A percentile compares a stretch with the other conserved stretches of the same genome.
Evolutionary conservation across 495 filamentous ascomycete genomes (phyloP).

Genomic region (Achaetomiella virescens): DNA sequence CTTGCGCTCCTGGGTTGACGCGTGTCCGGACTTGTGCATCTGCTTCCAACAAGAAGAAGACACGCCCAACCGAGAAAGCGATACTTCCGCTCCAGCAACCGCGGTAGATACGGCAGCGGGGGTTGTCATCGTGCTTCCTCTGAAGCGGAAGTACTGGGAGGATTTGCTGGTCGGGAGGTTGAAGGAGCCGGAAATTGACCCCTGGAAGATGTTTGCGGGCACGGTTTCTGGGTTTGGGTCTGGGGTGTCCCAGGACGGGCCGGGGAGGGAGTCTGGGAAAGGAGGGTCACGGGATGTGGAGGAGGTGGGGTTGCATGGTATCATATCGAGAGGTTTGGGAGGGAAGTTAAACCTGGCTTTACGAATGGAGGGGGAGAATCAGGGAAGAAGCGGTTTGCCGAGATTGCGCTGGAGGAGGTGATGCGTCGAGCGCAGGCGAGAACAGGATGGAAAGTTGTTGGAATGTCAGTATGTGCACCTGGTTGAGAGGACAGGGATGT

Average conservation of each 20-base stretch:
- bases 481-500: neutral
- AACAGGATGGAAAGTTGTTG: conserved; percentile 22
- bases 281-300: neutral
- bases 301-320: conserved; percentile 31
- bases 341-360: neutral
- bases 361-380: neutral
- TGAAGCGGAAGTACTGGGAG: conserved; percentile 20
- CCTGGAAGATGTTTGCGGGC: conserved; percentile 57
- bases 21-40: conserved; percentile 22
- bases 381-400: conserved; percentile 15
- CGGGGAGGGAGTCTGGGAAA: neutral
- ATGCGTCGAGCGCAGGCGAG: conserved; percentile 6
- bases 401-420: conserved; percentile 22
- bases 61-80: too few relatives aligned
- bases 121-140: conserved; percentile 25
- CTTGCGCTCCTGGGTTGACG: conserved; percentile 23
- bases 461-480: conserved; percentile 20
- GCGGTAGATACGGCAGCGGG: conserved; percentile 9
- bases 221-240: too few relatives aligned
- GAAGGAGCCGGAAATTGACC: conserved; percentile 63
- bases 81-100: too few relatives aligned
- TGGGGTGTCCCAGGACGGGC: too few relatives aligned
- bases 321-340: conserved; percentile 28
- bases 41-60: too few relatives aligned
- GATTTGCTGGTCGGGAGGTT: conserved; percentile 61